Percentiles rank a stretch among this genome's conserved stretches.
phyloP scores from a whole-genome alignment of 2,329 filamentous ascomycete species.

The Aspergillus luchuensis region DNA sequence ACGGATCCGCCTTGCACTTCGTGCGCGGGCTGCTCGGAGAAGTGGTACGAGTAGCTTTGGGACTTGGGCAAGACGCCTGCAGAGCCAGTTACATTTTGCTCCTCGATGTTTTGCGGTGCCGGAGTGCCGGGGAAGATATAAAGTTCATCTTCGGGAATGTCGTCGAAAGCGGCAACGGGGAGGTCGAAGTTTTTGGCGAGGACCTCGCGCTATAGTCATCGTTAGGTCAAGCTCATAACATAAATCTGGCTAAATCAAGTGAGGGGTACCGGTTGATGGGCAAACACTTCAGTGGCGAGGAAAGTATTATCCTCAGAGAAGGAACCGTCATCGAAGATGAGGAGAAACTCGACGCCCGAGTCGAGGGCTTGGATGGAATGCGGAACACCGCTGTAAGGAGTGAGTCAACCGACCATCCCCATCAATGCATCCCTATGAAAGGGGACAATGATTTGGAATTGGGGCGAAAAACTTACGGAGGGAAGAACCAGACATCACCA shows the following conservation, averaged over 20 bases:
- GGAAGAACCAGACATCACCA: slow-evolving; percentile 82
- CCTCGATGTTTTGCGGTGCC: slow-evolving; percentile 63
- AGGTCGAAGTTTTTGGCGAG: slow-evolving; percentile 59
- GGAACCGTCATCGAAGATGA: slow-evolving; percentile 62
- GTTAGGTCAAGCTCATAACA: background rate
- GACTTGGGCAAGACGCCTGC: slow-evolving; percentile 68
- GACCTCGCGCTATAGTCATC: slow-evolving; percentile 44
- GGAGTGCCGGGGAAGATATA: slow-evolving; percentile 76
- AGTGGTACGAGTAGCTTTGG: slow-evolving; percentile 67
- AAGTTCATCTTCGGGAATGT: slow-evolving; percentile 67
- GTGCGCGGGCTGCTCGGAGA: slow-evolving; percentile 69
- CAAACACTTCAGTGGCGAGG: slow-evolving; percentile 66
- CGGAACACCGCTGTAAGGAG: slow-evolving; percentile 59
- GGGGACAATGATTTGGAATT: too few species aligned
- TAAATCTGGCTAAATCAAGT: too few species aligned
- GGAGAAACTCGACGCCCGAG: slow-evolving; percentile 66
- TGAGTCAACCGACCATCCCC: background rate
- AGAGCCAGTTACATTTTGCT: slow-evolving; percentile 62
- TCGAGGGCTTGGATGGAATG: slow-evolving; percentile 75
- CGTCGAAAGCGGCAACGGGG: slow-evolving; percentile 56
- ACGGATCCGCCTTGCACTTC: slow-evolving; percentile 69
- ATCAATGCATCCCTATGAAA: background rate
- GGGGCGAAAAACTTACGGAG: slow-evolving; percentile 46
- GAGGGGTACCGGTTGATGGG: slow-evolving; percentile 34
- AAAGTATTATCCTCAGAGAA: slow-evolving; percentile 75